phyloP scores from a whole-genome alignment of 345 rosid species.

The Psidium guajava region DNA sequence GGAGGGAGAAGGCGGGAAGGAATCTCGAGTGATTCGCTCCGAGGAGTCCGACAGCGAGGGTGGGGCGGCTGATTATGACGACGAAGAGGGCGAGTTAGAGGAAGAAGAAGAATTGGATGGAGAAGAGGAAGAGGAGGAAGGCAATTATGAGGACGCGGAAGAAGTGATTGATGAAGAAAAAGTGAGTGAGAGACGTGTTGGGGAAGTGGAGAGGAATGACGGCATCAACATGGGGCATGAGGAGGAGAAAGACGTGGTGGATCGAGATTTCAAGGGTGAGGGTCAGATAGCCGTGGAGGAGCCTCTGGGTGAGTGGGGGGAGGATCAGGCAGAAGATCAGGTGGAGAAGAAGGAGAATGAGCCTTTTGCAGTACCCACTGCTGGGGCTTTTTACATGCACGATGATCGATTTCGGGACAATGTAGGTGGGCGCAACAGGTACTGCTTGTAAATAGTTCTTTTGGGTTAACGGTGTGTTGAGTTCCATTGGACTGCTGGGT shows the following conservation, averaged over 20 bases:
- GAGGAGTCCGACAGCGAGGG: slow-evolving; percentile 68
- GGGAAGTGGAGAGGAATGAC: slow-evolving; percentile 15
- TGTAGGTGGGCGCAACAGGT: slow-evolving; percentile 59
- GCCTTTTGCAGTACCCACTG: slow-evolving; percentile 91
- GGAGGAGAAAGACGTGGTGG: slow-evolving; percentile 6
- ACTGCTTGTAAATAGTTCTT: not conserved
- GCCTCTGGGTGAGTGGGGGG: slow-evolving; percentile 1
- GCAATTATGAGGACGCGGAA: slow-evolving; percentile 18
- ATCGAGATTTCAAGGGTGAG: slow-evolving; percentile 12
- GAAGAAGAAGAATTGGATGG: slow-evolving; percentile 15
- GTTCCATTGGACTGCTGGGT: not conserved
- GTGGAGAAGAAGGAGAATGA: slow-evolving; percentile 61
- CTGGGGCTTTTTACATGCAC: slow-evolving; percentile 97
- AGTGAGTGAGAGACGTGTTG: slow-evolving; percentile 12
- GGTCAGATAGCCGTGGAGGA: slow-evolving; percentile 13
- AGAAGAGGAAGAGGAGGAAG: slow-evolving; percentile 22
- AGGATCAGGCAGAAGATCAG: slow-evolving; percentile 18
- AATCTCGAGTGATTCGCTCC: slow-evolving; percentile 33
- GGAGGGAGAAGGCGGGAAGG: slow-evolving; percentile 11
- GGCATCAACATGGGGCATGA: slow-evolving; percentile 1
- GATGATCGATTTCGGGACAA: slow-evolving; percentile 81
- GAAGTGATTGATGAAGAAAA: slow-evolving; percentile 17
- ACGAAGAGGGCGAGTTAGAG: slow-evolving; percentile 23
- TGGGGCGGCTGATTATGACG: slow-evolving; percentile 50
- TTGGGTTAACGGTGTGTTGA: not conserved